These are phyloP conservation scores for Yamadazyma jaroonii DNA, from an alignment of 1,139 yeast species.

Conservation along the genomic window DNA sequence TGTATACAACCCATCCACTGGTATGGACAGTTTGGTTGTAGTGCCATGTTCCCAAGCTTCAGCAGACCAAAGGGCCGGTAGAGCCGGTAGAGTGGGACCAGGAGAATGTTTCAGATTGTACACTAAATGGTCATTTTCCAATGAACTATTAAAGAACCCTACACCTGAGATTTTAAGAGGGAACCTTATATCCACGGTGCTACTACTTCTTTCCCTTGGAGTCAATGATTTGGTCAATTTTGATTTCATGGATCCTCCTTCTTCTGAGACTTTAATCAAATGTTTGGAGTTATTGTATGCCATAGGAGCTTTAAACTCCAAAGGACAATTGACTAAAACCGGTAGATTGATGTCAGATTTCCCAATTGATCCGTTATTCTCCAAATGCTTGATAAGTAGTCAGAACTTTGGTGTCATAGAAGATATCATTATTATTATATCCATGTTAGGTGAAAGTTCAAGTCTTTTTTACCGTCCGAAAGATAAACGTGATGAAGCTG, in stretches of 20 bases:
- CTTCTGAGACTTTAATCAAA: conserved; percentile 65
- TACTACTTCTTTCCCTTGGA: conserved; percentile 76
- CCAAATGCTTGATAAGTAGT: conserved; percentile 70
- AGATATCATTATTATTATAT: conserved; percentile 66
- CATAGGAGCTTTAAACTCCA: conserved; percentile 81
- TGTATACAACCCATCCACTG: conserved; percentile 74
- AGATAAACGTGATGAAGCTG: conserved; percentile 65
- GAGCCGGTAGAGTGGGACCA: conserved; percentile 97
- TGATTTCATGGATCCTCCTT: conserved; percentile 87
- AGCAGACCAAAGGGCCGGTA: conserved; percentile 94
- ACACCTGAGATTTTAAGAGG: conserved; percentile 87
- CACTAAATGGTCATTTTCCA: conserved; percentile 80
- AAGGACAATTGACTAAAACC: conserved; percentile 70
- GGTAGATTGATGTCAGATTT: conserved; percentile 91
- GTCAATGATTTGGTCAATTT: conserved; percentile 77
- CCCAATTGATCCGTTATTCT: conserved; percentile 88
- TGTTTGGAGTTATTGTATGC: conserved; percentile 80
- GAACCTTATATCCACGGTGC: conserved; percentile 72
- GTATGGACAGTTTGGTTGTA: conserved; percentile 86
- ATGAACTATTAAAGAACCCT: conserved; percentile 76
- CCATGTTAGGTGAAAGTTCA: conserved; percentile 83
- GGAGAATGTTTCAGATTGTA: conserved; percentile 90
- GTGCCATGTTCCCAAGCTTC: conserved; percentile 91
- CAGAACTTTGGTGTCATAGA: conserved; percentile 56
- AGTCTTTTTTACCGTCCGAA: conserved; percentile 73